Conservation (phyloP, 108 stramenopile species). For the Nitzschia sp. region DNA sequence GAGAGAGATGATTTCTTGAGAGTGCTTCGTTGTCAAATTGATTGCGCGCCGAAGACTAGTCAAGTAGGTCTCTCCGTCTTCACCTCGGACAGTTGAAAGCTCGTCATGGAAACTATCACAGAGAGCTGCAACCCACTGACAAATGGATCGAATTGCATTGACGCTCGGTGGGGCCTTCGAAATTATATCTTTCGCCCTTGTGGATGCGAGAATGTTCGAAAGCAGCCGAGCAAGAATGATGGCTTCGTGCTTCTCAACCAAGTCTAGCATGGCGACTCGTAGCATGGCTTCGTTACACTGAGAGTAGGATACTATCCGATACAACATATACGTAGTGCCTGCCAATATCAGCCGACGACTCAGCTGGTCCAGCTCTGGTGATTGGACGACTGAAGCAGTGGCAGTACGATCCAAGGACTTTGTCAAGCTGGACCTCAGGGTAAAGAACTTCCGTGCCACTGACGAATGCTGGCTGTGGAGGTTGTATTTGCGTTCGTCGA, state of each 20-base stretch:
- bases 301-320: slow-evolving; percentile 30
- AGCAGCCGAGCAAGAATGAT: slow-evolving; percentile 28
- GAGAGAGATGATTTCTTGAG: slow-evolving; percentile 31
- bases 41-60: slow-evolving; percentile 8
- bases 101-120: slow-evolving; percentile 35
- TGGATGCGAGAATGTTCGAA: slow-evolving; percentile 12
- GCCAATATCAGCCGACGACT: slow-evolving; percentile 5
- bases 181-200: background rate
- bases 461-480: background rate
- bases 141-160: slow-evolving; percentile 12
- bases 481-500: background rate
- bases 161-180: background rate
- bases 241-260: slow-evolving; percentile 19
- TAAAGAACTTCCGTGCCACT: slow-evolving; percentile 2
- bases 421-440: background rate
- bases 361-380: background rate
- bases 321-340: slow-evolving; percentile 22
- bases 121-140: slow-evolving; percentile 39
- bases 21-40: slow-evolving; percentile 12
- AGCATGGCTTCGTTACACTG: slow-evolving; percentile 39
- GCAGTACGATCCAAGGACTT: background rate
- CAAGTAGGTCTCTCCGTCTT: slow-evolving; percentile 6
- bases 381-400: background rate
- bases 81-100: background rate
- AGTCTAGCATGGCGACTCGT: slow-evolving; percentile 27